Conservation (phyloP, 73 alveolate genomes). For the Symbiodinium natans region DNA sequence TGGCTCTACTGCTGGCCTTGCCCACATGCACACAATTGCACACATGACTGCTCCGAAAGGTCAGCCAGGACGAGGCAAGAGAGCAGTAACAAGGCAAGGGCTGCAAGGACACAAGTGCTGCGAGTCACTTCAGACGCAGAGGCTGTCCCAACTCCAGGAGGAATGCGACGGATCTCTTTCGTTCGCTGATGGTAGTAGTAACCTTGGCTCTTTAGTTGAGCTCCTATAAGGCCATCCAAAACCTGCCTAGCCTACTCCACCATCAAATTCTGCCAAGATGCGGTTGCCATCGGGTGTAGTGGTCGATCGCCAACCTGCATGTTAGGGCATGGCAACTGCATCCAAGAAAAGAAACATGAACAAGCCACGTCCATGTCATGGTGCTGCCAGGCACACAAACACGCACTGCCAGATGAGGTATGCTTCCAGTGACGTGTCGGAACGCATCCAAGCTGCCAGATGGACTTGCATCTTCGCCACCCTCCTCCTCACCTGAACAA, state of each 20-base stretch:
- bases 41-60: not conserved
- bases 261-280: not conserved
- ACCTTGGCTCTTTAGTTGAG: not conserved
- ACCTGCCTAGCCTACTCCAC: too few relatives aligned
- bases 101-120: not conserved
- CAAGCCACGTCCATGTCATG: too few relatives aligned
- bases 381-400: too few relatives aligned
- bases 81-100: not conserved
- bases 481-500: not conserved
- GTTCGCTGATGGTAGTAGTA: conserved; percentile 88
- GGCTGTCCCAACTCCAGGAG: conserved; percentile 24
- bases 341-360: too few relatives aligned
- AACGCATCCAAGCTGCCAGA: conserved; percentile 13
- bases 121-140: not conserved
- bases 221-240: not conserved
- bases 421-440: too few relatives aligned
- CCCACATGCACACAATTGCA: too few relatives aligned
- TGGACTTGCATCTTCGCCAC: conserved; percentile 16
- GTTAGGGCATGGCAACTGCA: too few relatives aligned
- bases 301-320: conserved; percentile 67
- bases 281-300: conserved; percentile 66
- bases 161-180: conserved; percentile 71
- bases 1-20: not conserved
- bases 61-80: not conserved
- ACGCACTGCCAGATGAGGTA: too few relatives aligned